Percentiles rank a stretch among this genome's conserved stretches.
phyloP scores from a whole-genome alignment of 164 flowering plant species.

The Sedum album region DNA sequence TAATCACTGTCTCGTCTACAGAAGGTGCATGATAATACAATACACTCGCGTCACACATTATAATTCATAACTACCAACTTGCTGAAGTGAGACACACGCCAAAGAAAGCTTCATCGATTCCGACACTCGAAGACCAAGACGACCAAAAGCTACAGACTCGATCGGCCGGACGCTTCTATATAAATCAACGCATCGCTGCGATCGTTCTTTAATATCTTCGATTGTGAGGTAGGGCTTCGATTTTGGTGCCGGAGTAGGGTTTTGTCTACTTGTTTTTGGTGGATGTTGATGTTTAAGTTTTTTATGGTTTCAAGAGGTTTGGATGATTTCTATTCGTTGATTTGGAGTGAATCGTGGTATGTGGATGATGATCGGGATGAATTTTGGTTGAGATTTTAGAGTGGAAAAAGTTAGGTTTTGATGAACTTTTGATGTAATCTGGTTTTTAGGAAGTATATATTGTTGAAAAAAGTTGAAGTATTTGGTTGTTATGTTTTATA shows the following conservation, averaged over 20 bases:
- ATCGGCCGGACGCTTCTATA: not conserved
- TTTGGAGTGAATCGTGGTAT: not conserved
- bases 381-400: not conserved
- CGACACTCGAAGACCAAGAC: not conserved
- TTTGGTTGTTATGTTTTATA: not conserved
- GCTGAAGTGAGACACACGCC: not conserved
- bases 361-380: not conserved
- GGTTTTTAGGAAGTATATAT: not conserved
- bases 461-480: not conserved
- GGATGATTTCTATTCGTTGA: not conserved
- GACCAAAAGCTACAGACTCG: not conserved
- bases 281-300: not conserved
- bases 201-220: not conserved
- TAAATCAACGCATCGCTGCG: not conserved
- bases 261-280: not conserved
- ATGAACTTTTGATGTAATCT: not conserved
- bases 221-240: not conserved
- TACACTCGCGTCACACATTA: not conserved
- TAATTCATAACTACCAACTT: not conserved
- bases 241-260: not conserved
- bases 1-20: not conserved
- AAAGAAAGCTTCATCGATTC: not conserved
- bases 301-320: not conserved
- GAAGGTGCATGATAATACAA: not conserved
- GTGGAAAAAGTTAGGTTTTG: not conserved